Evolutionary conservation across 73 alveolate species (phyloP).

Genomic region (Uronychia binucleata): DNA sequence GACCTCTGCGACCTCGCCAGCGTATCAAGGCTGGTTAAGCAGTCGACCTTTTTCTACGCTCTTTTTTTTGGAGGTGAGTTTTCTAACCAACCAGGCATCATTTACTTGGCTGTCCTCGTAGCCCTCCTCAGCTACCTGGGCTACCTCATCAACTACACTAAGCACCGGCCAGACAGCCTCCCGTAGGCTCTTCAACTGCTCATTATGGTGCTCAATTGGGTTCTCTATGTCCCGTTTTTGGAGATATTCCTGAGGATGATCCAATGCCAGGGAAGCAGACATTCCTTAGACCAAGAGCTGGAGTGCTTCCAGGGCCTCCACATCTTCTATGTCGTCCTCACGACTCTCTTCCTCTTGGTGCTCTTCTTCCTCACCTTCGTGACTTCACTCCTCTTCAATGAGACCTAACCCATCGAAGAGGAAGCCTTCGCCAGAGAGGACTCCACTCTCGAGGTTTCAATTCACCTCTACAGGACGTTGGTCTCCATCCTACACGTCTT

Average conservation of each 20-base stretch:
- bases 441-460: constrained; percentile 20
- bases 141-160: neutral
- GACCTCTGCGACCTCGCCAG: neutral
- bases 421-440: constrained; percentile 27
- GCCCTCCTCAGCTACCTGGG: neutral
- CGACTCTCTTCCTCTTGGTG: constrained; percentile 10
- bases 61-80: neutral
- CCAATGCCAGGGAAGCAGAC: constrained; percentile 14
- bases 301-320: constrained; percentile 26
- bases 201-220: constrained; percentile 13
- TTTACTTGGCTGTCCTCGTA: neutral
- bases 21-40: neutral
- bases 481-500: constrained; percentile 13
- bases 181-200: neutral
- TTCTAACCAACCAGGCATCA: neutral
- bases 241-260: constrained; percentile 20
- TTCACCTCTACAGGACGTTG: constrained; percentile 7
- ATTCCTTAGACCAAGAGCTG: constrained; percentile 6
- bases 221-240: constrained; percentile 32
- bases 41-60: neutral
- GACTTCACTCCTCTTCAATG: constrained; percentile 31
- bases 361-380: constrained; percentile 7
- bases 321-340: constrained; percentile 4
- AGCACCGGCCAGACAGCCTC: neutral
- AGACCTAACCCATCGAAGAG: constrained; percentile 34